A percentile compares a stretch with the other conserved stretches of the same genome.
Evolutionary conservation across 345 rosid genomes (phyloP).

Genomic region (Nephelium lappaceum): DNA sequence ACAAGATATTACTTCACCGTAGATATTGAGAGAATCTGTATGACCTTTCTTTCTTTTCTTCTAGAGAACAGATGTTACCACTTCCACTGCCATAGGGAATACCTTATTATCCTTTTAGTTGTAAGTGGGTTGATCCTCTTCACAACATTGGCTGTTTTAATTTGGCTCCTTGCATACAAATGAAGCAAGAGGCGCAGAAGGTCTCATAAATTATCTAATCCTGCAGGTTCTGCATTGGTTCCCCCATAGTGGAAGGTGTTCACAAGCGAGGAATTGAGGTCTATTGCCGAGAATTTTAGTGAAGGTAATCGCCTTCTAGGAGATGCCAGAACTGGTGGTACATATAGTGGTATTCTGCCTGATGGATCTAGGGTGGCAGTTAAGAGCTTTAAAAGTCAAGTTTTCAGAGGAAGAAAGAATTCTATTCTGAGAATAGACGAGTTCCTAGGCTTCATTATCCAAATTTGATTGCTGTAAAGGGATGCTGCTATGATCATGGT

Average conservation of each 20-base stretch:
- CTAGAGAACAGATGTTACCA: constrained; percentile 67
- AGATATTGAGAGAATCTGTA: neutral
- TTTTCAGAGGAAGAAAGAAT: constrained; percentile 94
- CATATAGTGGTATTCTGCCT: constrained; percentile 79
- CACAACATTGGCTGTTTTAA: constrained; percentile 71
- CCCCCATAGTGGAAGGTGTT: constrained; percentile 90
- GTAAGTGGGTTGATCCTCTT: constrained; percentile 88
- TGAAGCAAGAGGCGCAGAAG: constrained; percentile 75
- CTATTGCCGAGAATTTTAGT: constrained; percentile 82
- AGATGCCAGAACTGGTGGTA: constrained; percentile 93
- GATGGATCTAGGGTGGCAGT: constrained; percentile 94
- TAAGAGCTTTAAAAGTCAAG: constrained; percentile 91
- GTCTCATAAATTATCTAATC: constrained; percentile 66
- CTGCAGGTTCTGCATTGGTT: constrained; percentile 74
- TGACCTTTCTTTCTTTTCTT: constrained; percentile 4
- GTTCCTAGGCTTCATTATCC: constrained; percentile 87
- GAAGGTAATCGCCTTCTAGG: constrained; percentile 89
- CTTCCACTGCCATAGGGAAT: constrained; percentile 78
- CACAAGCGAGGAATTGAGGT: constrained; percentile 78
- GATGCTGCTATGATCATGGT: constrained; percentile 93
- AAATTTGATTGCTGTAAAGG: constrained; percentile 86
- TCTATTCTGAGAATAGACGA: constrained; percentile 87
- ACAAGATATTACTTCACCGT: neutral
- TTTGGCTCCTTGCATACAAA: constrained; percentile 84
- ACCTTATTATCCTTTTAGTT: constrained; percentile 65